Evolutionary conservation across 177 flowering plant species (phyloP).

Genomic region (Tripterygium wilfordii): DNA sequence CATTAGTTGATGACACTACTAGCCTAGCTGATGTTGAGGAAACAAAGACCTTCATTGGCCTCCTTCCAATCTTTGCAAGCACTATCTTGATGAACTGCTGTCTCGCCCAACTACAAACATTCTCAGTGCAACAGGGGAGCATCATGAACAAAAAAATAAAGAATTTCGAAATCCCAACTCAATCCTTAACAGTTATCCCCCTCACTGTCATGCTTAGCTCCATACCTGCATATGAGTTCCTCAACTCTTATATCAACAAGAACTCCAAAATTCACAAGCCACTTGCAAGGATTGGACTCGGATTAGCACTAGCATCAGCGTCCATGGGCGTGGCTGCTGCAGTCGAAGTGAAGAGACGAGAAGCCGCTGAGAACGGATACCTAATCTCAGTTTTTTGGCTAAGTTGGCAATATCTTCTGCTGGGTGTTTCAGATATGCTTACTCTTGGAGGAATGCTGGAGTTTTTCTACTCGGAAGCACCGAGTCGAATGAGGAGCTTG

Average conservation of each 20-base stretch:
- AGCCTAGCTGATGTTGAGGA: slow-evolving; percentile 14
- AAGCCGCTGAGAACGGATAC: not conserved
- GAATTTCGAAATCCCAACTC: slow-evolving; percentile 20
- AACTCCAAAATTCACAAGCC: not conserved
- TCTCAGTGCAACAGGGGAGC: slow-evolving; percentile 24
- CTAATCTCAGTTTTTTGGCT: slow-evolving; percentile 19
- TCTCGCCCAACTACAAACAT: slow-evolving; percentile 25
- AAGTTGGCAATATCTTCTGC: slow-evolving; percentile 18
- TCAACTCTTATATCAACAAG: slow-evolving; percentile 1
- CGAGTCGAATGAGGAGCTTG: slow-evolving; percentile 25
- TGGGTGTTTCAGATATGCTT: slow-evolving; percentile 19
- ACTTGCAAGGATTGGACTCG: slow-evolving; percentile 20
- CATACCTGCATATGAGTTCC: slow-evolving; percentile 19
- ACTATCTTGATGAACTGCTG: slow-evolving; percentile 36
- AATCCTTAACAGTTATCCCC: slow-evolving; percentile 17
- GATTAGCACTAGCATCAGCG: slow-evolving; percentile 18
- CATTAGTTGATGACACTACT: slow-evolving; percentile 4
- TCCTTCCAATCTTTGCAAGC: slow-evolving; percentile 25
- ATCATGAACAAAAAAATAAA: slow-evolving; percentile 18
- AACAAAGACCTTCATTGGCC: slow-evolving; percentile 22
- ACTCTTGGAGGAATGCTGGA: slow-evolving; percentile 26
- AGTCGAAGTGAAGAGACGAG: slow-evolving; percentile 18
- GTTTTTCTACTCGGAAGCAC: slow-evolving; percentile 28
- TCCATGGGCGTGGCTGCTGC: slow-evolving; percentile 24
- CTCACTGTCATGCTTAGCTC: slow-evolving; percentile 17